These are phyloP conservation scores for Metschnikowia chrysomelidarum DNA, from an alignment of 805 yeast species.

Conservation along the genomic window DNA sequence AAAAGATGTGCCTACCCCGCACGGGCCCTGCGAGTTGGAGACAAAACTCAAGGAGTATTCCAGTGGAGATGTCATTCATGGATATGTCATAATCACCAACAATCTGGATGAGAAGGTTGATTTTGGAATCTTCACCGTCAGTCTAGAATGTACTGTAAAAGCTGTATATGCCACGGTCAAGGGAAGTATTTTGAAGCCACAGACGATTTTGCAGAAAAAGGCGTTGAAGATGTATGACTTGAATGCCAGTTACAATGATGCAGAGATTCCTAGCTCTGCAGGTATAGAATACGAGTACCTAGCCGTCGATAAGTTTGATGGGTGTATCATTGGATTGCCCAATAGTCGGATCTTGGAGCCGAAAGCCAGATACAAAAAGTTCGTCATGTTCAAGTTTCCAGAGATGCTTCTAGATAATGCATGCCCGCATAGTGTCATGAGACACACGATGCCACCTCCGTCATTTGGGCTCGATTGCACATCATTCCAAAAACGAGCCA, in stretches of 20 bases:
- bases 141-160: slow-evolving; percentile 35
- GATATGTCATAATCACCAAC: slow-evolving; percentile 48
- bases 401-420: slow-evolving; percentile 49
- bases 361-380: slow-evolving; percentile 51
- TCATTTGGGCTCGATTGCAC: slow-evolving; percentile 41
- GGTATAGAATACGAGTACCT: slow-evolving; percentile 45
- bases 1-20: slow-evolving; percentile 49
- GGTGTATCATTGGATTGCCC: slow-evolving; percentile 49
- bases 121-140: slow-evolving; percentile 41
- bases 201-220: slow-evolving; percentile 42
- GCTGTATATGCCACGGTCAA: slow-evolving; percentile 24
- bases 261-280: slow-evolving; percentile 51
- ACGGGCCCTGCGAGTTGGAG: slow-evolving; percentile 38
- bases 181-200: slow-evolving; percentile 20
- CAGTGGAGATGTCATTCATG: slow-evolving; percentile 42
- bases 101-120: slow-evolving; percentile 42
- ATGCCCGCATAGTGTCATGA: slow-evolving; percentile 44
- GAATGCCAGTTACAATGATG: slow-evolving; percentile 53
- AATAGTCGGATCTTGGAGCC: slow-evolving; percentile 50
- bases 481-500: slow-evolving; percentile 35
- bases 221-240: slow-evolving; percentile 60
- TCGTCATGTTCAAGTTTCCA: slow-evolving; percentile 59
- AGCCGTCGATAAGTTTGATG: slow-evolving; percentile 45
- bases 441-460: slow-evolving; percentile 45
- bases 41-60: slow-evolving; percentile 46